These are phyloP conservation scores for Coemansia sp. DNA, from an alignment of 192 early-diverging fungal species.

Conservation along the genomic window DNA sequence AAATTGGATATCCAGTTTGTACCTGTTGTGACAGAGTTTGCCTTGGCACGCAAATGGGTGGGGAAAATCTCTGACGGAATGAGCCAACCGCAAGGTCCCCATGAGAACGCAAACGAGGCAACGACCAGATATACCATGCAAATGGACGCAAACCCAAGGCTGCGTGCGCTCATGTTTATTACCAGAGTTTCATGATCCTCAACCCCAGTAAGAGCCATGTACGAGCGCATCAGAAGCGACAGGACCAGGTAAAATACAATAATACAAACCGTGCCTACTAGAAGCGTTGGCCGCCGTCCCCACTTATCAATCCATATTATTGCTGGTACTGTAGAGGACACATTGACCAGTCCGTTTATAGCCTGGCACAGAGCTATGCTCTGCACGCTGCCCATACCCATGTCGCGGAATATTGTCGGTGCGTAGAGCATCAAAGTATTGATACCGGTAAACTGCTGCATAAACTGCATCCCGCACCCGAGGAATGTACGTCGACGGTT, in stretches of 20 bases:
- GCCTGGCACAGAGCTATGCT: constrained; percentile 60
- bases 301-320: constrained; percentile 77
- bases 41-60: constrained; percentile 82
- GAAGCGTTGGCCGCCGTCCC: constrained; percentile 76
- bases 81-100: constrained; percentile 92
- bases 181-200: constrained; percentile 14
- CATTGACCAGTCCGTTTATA: constrained; percentile 76
- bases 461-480: constrained; percentile 67
- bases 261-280: constrained; percentile 62
- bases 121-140: constrained; percentile 80
- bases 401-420: constrained; percentile 56
- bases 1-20: constrained; percentile 93
- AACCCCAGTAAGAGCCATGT: constrained; percentile 21
- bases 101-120: constrained; percentile 79
- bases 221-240: constrained; percentile 25
- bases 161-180: constrained; percentile 29
- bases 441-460: constrained; percentile 84
- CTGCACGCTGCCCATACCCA: constrained; percentile 45
- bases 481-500: constrained; percentile 60
- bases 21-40: constrained; percentile 76
- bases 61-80: constrained; percentile 93
- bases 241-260: constrained; percentile 28
- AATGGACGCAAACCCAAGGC: constrained; percentile 55
- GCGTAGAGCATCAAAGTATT: constrained; percentile 85
- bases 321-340: constrained; percentile 79